Evolutionary conservation across 2,329 filamentous ascomycete species (phyloP).

Genomic region (Hypoxylon sp.): DNA sequence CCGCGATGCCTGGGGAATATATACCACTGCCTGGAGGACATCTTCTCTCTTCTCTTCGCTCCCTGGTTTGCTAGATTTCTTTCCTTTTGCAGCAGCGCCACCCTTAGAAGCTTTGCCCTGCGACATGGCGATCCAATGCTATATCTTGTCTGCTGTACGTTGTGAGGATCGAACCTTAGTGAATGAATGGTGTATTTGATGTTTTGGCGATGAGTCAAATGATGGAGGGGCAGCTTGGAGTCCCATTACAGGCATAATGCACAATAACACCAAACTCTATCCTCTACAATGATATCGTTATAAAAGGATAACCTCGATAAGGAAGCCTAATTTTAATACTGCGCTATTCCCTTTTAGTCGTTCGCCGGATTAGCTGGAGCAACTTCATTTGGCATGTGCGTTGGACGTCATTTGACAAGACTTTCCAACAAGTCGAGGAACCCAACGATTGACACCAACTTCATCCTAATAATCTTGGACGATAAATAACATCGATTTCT

Average conservation of each 20-base stretch:
- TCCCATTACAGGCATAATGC: background rate
- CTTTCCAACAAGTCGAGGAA: background rate
- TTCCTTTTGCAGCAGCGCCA: slow-evolving; percentile 61
- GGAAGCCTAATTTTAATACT: background rate
- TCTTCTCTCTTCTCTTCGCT: slow-evolving; percentile 70
- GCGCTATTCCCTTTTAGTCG: background rate
- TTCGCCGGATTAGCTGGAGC: background rate
- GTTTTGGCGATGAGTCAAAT: slow-evolving; percentile 36
- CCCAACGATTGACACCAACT: background rate
- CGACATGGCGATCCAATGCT: slow-evolving; percentile 43
- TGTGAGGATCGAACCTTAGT: background rate
- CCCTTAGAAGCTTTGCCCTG: slow-evolving; percentile 48
- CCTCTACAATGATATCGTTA: background rate
- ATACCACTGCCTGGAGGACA: slow-evolving; percentile 62
- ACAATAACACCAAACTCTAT: background rate
- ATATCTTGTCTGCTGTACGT: slow-evolving; percentile 4
- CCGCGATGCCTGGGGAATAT: slow-evolving; percentile 38
- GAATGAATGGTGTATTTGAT: slow-evolving; percentile 4
- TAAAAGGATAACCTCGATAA: background rate
- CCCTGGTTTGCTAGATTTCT: slow-evolving; percentile 65
- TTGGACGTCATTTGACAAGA: background rate
- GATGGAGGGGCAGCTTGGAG: slow-evolving; percentile 32
- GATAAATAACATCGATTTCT: background rate
- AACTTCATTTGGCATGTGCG: background rate
- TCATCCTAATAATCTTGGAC: background rate